phyloP scores from a whole-genome alignment of 495 filamentous ascomycete genomes.

The Hypoxylon lenormandii region DNA sequence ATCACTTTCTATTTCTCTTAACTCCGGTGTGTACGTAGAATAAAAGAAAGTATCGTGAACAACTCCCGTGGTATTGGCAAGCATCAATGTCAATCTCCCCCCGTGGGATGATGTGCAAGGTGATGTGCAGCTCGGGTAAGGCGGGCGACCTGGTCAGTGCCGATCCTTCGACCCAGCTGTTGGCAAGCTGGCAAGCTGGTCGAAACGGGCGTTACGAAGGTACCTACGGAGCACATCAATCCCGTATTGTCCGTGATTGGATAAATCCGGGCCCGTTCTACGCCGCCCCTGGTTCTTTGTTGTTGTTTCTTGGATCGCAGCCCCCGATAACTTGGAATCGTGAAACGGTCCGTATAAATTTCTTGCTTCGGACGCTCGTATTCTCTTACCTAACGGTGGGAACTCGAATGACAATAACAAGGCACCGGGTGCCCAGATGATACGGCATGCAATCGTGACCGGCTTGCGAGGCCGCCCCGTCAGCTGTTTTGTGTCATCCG shows the following conservation, averaged over 20 bases:
- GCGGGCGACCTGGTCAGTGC: constrained; percentile 35
- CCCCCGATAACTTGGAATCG: constrained; percentile 18
- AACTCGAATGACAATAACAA: not conserved
- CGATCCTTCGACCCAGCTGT: constrained; percentile 30
- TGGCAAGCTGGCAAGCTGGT: constrained; percentile 3
- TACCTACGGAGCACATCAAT: not conserved
- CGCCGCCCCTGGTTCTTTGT: not conserved
- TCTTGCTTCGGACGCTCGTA: constrained; percentile 17
- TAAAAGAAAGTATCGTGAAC: not conserved
- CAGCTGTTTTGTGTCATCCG: constrained; percentile 28
- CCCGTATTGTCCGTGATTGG: constrained; percentile 20
- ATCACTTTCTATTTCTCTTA: not conserved
- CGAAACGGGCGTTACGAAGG: constrained; percentile 16
- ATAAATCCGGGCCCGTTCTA: not conserved
- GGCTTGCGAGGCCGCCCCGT: constrained; percentile 13
- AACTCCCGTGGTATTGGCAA: constrained; percentile 6
- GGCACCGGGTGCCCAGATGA: not conserved
- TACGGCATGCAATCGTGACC: not conserved
- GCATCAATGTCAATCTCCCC: constrained; percentile 24
- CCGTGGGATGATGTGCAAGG: constrained; percentile 26
- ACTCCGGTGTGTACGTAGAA: constrained; percentile 17
- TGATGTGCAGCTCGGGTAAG: constrained; percentile 37
- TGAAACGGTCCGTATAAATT: not conserved
- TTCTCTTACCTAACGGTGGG: constrained; percentile 1
- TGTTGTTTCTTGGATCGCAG: constrained; percentile 8